A percentile compares a stretch with the other conserved stretches of the same genome.
Conservation (phyloP, 169 alveolate genomes). For the Plasmodium falciparum region DNA sequence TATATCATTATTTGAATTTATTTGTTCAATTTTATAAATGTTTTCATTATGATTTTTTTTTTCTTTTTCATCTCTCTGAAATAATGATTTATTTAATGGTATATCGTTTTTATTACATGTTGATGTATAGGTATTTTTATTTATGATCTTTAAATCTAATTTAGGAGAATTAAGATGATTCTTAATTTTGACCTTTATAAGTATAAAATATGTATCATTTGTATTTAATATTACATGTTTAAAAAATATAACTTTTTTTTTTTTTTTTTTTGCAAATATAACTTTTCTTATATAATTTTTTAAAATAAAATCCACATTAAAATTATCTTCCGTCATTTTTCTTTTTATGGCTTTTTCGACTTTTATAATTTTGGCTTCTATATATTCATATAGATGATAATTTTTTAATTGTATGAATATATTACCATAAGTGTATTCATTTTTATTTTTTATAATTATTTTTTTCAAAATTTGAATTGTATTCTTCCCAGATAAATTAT, state of each 20-base stretch:
- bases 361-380: slow-evolving; percentile 43
- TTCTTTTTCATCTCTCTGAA: no score
- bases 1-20: neutral
- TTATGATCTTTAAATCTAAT: no score
- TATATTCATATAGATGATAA: slow-evolving; percentile 10
- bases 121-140: no score
- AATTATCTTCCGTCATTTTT: neutral
- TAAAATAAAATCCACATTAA: slow-evolving; percentile 18
- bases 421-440: slow-evolving; percentile 27
- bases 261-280: slow-evolving; percentile 16
- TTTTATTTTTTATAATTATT: slow-evolving; percentile 28
- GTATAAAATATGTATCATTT: slow-evolving; percentile 18
- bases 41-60: neutral
- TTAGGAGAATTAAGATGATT: no score
- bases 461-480: slow-evolving; percentile 21
- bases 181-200: slow-evolving; percentile 20
- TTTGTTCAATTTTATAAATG: neutral
- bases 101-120: no score
- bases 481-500: neutral
- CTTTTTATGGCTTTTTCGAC: slow-evolving; percentile 9
- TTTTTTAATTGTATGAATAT: slow-evolving; percentile 59
- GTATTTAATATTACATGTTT: slow-evolving; percentile 31
- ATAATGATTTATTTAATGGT: no score
- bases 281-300: slow-evolving; percentile 15
- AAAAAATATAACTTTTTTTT: slow-evolving; percentile 31